These are phyloP conservation scores for Fusarium nurragi DNA, from an alignment of 2,329 filamentous ascomycete species.

Conservation along the genomic window DNA sequence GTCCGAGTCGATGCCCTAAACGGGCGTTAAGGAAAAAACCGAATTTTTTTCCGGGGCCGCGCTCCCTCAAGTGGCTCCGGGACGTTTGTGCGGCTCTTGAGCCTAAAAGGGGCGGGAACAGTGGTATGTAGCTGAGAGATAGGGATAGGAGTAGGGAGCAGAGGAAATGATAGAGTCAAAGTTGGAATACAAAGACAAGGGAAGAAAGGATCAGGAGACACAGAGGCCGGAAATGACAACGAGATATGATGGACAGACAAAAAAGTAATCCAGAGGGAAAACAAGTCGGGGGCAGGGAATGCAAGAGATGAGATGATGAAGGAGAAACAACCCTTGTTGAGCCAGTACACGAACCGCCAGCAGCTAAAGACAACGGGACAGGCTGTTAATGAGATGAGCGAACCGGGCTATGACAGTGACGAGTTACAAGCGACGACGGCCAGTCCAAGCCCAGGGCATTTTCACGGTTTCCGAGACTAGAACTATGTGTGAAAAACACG, in stretches of 20 bases:
- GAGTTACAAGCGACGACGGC: conserved; percentile 34
- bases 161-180: conserved; percentile 12
- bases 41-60: conserved; percentile 43
- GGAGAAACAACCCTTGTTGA: conserved; percentile 35
- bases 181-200: conserved; percentile 4
- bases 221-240: neutral
- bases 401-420: conserved; percentile 32
- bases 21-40: conserved; percentile 46
- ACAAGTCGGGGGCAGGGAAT: conserved; percentile 22
- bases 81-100: conserved; percentile 33
- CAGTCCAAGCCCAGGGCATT: conserved; percentile 7
- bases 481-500: conserved; percentile 21
- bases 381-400: conserved; percentile 20
- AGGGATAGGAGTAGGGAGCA: neutral
- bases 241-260: conserved; percentile 4
- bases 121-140: too few relatives aligned
- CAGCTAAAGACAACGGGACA: neutral
- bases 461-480: conserved; percentile 5
- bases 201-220: conserved; percentile 16
- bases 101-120: conserved; percentile 30
- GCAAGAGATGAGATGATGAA: conserved; percentile 31
- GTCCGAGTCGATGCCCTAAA: conserved; percentile 47
- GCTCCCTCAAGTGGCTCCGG: conserved; percentile 38
- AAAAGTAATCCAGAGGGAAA: neutral
- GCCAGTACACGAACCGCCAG: conserved; percentile 22